phyloP scores from a whole-genome alignment of 768 basidiomycete genomes.

The Tricholoma bakamatsutake region DNA sequence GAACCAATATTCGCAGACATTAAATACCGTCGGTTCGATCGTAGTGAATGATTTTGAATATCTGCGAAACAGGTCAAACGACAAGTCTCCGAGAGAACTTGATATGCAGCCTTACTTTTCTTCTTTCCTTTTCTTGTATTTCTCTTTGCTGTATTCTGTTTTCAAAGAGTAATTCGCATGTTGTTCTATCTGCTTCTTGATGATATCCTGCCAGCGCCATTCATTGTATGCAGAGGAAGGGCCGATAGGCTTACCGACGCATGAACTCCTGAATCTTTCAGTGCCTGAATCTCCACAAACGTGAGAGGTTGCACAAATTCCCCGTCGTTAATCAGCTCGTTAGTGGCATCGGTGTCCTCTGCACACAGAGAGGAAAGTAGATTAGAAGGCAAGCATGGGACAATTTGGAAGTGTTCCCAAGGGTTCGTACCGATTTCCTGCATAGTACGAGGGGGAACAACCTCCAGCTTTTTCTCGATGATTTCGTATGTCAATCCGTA shows the following conservation, averaged over 20 bases:
- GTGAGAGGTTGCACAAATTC: constrained; percentile 81
- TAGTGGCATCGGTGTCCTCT: constrained; percentile 98
- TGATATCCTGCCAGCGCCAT: constrained; percentile 72
- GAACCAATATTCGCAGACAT: constrained; percentile 88
- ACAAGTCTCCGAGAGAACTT: background rate
- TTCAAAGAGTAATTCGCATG: constrained; percentile 91
- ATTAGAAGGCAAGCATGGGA: background rate
- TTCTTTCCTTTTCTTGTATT: constrained; percentile 94
- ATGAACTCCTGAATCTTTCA: constrained; percentile 79
- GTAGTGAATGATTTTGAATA: constrained; percentile 85
- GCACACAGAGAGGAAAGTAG: constrained; percentile 1
- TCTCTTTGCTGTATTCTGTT: constrained; percentile 98
- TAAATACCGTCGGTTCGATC: constrained; percentile 81
- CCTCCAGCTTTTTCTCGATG: constrained; percentile 57
- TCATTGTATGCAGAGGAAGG: constrained; percentile 10
- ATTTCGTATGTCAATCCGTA: constrained; percentile 93
- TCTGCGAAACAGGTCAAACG: constrained; percentile 33
- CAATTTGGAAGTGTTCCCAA: background rate
- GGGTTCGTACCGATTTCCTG: constrained; percentile 71
- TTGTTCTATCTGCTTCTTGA: constrained; percentile 87
- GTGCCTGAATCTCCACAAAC: constrained; percentile 71
- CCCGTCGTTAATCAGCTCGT: constrained; percentile 90
- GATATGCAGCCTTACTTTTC: constrained; percentile 64
- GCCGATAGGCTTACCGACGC: constrained; percentile 48
- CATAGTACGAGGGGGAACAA: constrained; percentile 55